phyloP scores from a whole-genome alignment of 768 basidiomycete species.

The Strobilomyces confusus region DNA sequence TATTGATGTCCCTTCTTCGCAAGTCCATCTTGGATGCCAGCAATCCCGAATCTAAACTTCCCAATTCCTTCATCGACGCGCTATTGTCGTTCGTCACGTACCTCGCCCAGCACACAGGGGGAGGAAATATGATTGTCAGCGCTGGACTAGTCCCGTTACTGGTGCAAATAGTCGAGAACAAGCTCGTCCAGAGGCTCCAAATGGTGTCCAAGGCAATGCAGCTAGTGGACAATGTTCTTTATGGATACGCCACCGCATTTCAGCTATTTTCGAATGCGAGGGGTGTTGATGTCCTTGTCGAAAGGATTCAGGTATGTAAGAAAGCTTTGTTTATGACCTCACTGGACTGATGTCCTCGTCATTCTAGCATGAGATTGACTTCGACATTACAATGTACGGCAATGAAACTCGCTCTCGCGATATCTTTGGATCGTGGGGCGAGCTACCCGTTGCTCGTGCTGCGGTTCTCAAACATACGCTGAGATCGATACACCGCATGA shows the following conservation, averaged over 20 bases:
- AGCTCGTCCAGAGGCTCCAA: slow-evolving; percentile 59
- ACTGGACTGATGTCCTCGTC: slow-evolving; percentile 10
- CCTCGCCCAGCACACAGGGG: slow-evolving; percentile 78
- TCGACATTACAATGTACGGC: slow-evolving; percentile 56
- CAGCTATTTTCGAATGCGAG: slow-evolving; percentile 78
- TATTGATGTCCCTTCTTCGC: slow-evolving; percentile 84
- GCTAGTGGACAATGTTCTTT: slow-evolving; percentile 87
- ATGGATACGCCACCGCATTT: slow-evolving; percentile 85
- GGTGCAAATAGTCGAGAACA: slow-evolving; percentile 84
- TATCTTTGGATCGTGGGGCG: slow-evolving; percentile 51
- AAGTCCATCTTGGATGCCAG: slow-evolving; percentile 74
- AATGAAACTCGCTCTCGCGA: slow-evolving; percentile 41
- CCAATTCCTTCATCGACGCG: slow-evolving; percentile 79
- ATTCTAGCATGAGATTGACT: slow-evolving; percentile 61
- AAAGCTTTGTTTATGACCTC: neutral
- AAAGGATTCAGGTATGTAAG: slow-evolving; percentile 73
- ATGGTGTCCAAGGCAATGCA: slow-evolving; percentile 90
- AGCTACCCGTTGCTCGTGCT: slow-evolving; percentile 65
- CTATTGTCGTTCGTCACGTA: slow-evolving; percentile 83
- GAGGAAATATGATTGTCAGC: slow-evolving; percentile 91
- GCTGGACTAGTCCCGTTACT: slow-evolving; percentile 88
- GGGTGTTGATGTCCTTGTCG: slow-evolving; percentile 82
- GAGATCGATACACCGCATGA: slow-evolving; percentile 93
- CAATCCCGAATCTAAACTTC: slow-evolving; percentile 58
- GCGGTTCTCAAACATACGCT: slow-evolving; percentile 87